Base-by-base conservation (phyloP, 75 land plant genomes). In the Selaginella tamariscina region DNA sequence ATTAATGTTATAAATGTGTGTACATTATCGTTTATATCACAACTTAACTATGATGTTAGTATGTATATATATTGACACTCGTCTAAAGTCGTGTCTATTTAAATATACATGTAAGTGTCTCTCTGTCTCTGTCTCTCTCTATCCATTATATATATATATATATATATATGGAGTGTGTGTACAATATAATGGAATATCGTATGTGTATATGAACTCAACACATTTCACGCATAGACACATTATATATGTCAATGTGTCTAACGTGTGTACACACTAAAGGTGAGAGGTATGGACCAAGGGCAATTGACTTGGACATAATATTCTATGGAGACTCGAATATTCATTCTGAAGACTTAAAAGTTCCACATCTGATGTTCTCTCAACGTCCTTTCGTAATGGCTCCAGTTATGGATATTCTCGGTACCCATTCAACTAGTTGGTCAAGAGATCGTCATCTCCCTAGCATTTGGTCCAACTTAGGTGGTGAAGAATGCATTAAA, bases 341-440 rank as follows among this genome's bases (percentile, higher is more conserved):
- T 24, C 13, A 65, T 20, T 84, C 96, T 21, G 98, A 86, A 15
- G 65, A 22, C 56, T 89, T 92, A 23, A 77, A 66, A 29, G 65
- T 92, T 24, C 98, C 98, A 32, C 98, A 92, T 68, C 80, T 84
- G 30, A 72, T 81, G 56, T 78, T 92, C 56, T 81, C 81, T 76
- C 95, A 89, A 75, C 80, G 98, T 55, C 84, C 98, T 5, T 92
- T 92, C 80, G 98, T 92, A 2, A 24, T 92, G 59, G 98, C 95
- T 29, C 98, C 98, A 20, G 65, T 92, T 44, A 68, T 84, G 13
- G 98, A 92, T 77, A 74, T 89, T 27, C 30, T 88, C 27, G 85
- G 87, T 28, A 44, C 72, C 56, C 73, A 66, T n/a, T n/a, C n/a
- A n/a, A n/a, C n/a, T n/a, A n/a, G n/a, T 54, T 89, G 90, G 89